phyloP scores from a whole-genome alignment of 2,329 filamentous ascomycete species.

The Trichoderma sp. region DNA sequence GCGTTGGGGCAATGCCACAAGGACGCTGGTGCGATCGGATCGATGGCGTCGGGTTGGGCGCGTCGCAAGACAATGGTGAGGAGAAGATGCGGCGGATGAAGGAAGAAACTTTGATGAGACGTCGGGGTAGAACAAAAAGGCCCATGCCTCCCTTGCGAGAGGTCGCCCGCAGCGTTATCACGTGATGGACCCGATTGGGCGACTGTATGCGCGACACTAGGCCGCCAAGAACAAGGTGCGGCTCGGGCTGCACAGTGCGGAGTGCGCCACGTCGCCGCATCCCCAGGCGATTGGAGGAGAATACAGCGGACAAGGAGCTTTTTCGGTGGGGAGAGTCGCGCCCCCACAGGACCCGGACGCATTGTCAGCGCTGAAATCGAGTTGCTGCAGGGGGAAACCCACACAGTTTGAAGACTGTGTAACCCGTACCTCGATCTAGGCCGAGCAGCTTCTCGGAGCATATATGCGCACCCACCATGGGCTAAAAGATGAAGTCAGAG shows the following conservation, averaged over 20 bases:
- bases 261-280: not conserved
- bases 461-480: not conserved
- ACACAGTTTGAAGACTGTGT: not conserved
- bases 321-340: not conserved
- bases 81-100: not conserved
- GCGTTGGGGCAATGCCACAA: not conserved
- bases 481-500: not conserved
- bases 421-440: not conserved
- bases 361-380: not conserved
- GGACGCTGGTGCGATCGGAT: slow-evolving; percentile 8
- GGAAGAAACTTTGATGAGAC: slow-evolving; percentile 18
- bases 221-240: slow-evolving; percentile 3
- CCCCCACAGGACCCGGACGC: not conserved
- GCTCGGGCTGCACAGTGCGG: slow-evolving; percentile 4
- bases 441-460: not conserved
- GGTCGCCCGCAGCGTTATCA: not conserved
- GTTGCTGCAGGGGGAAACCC: not conserved
- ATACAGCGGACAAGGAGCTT: not conserved
- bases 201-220: slow-evolving; percentile 5
- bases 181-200: slow-evolving; percentile 7
- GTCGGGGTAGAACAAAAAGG: slow-evolving; percentile 1
- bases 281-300: not conserved
- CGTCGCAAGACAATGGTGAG: slow-evolving; percentile 8
- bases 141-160: slow-evolving; percentile 6
- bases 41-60: slow-evolving; percentile 14